These are phyloP conservation scores for Fusarium albosuccineum DNA, from an alignment of 2,329 filamentous ascomycete genomes.

Conservation along the genomic window DNA sequence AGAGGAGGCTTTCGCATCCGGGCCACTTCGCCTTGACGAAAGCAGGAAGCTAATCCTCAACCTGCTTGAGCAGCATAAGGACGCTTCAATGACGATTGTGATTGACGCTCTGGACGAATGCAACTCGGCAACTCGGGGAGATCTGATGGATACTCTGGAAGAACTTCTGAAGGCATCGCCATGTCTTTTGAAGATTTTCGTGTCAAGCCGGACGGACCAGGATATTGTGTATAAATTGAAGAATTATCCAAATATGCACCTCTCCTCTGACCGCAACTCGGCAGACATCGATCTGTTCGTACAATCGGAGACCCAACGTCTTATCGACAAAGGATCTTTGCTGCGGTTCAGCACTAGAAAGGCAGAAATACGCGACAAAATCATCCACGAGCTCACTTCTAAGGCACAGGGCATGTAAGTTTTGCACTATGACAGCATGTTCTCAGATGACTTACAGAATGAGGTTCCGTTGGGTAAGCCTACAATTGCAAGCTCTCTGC, in stretches of 20 bases:
- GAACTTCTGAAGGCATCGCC: background rate
- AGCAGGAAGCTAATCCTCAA: slow-evolving; percentile 3
- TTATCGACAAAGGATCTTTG: background rate
- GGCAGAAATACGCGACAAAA: background rate
- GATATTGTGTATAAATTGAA: slow-evolving; percentile 1
- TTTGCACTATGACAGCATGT: background rate
- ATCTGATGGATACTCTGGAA: slow-evolving; percentile 2
- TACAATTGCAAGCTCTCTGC: background rate
- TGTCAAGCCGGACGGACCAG: slow-evolving; percentile 5
- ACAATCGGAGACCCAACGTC: background rate
- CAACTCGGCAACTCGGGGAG: background rate
- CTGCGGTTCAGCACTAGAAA: background rate
- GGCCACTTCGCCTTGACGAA: background rate
- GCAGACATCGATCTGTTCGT: slow-evolving; percentile 7
- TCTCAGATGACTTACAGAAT: background rate
- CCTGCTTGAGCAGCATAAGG: background rate
- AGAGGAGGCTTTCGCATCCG: background rate
- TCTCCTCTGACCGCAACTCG: slow-evolving; percentile 8
- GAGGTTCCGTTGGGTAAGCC: background rate
- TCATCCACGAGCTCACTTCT: background rate
- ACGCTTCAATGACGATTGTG: background rate
- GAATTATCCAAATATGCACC: slow-evolving; percentile 3
- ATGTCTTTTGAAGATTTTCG: slow-evolving; percentile 10
- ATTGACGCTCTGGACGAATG: slow-evolving; percentile 13
- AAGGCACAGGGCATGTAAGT: background rate